Conservation (phyloP, 352 stramenopile species). For the Phytophthora ramorum region DNA sequence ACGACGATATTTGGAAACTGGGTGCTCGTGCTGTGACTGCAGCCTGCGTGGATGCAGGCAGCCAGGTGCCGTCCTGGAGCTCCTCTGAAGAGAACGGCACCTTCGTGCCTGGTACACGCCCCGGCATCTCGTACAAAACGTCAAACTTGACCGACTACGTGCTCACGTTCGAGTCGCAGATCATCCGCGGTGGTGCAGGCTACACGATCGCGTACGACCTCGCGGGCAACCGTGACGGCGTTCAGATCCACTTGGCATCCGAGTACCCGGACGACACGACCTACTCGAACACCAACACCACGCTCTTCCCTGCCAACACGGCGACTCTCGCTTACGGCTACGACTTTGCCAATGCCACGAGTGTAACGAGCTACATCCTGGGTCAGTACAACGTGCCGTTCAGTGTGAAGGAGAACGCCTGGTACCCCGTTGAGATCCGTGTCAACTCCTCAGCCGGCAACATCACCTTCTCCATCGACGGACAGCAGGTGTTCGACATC, state of each 20-base stretch:
- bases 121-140: conserved; percentile 35
- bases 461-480: conserved; percentile 34
- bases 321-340: conserved; percentile 35
- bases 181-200: conserved; percentile 27
- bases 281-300: conserved; percentile 38
- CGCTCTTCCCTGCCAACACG: conserved; percentile 39
- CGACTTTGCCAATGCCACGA: conserved; percentile 42
- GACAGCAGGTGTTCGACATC: conserved; percentile 36
- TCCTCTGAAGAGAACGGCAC: conserved; percentile 38
- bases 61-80: conserved; percentile 35
- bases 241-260: conserved; percentile 44
- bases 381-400: conserved; percentile 56
- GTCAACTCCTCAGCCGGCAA: conserved; percentile 61
- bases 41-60: conserved; percentile 33
- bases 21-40: conserved; percentile 35
- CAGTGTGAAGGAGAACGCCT: conserved; percentile 75
- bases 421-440: conserved; percentile 70
- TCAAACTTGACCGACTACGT: conserved; percentile 44
- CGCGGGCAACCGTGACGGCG: conserved; percentile 36
- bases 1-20: conserved; percentile 43
- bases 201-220: conserved; percentile 40
- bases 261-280: conserved; percentile 40
- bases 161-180: conserved; percentile 41
- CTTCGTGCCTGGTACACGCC: conserved; percentile 36
- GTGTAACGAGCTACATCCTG: conserved; percentile 37